Evolutionary conservation across 345 rosid genomes (phyloP), one percentile per base, ranked within the genome.

Genomic region (Populus alba): DNA sequence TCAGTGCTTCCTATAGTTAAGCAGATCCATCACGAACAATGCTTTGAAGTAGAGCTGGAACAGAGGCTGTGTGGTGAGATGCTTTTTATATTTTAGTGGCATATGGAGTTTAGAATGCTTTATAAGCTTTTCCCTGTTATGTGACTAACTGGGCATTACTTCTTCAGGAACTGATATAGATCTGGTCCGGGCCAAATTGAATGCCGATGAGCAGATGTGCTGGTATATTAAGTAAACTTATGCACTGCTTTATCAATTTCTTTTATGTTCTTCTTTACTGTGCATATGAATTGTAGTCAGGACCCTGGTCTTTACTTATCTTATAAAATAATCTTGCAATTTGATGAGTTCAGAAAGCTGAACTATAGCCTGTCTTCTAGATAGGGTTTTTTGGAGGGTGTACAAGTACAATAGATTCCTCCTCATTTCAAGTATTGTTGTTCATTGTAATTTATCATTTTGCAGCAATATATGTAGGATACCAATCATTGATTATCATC

Each of bases 121-220:
- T 67, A 41, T 45, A 31, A 38, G 22, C 38, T 25, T 70, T 70
- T 11, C 37, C 15, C 41, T 51, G 39, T 66, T 67, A 15, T 69
- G 13, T 81, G 57, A 78, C 73, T 57, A 29, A 47, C 13, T n/a
- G 45, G 75, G 66, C 11, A 37, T 70, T 80, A n/a, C 31, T 22
- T 47, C 49, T 88, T 66, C 87, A 97, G 99, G 95, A 85, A 81
- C 87, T 79, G 93, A 87, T 76, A 90, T 88, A 80, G 97, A 91
- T 81, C 95, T 89, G 80, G 73, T 84, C 72, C 91, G 98, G 81
- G 87, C 90, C 80, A 92, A 92, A 85, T 78, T 97, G 93, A 94
- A 88, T 81, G 97, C 93, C 38, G 99, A 97, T 82, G 98, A 94
- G 83, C 97, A 92, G 89, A 94, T 97, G 98, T 97, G 99, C 92